Evolutionary conservation across 345 rosid genomes (phyloP), one percentile per base, ranked within the genome.

Genomic region (Corchorus capsularis): DNA sequence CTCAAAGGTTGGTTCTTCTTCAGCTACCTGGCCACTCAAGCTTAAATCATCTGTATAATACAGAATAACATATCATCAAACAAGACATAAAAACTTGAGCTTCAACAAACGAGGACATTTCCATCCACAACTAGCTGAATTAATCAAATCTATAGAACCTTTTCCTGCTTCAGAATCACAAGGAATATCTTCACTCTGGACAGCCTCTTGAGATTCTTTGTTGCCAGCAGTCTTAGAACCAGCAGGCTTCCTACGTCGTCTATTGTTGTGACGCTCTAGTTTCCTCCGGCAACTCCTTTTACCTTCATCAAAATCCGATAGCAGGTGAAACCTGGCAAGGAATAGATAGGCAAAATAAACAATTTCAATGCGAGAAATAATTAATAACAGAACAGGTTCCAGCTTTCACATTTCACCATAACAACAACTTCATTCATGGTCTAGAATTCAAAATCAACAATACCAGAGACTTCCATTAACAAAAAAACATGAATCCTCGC

Each of bases 201-300:
- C 76, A 52, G 73, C 73, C 80, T 76, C 82, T 72, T 74, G 83
- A 61, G 60, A 78, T 79, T 85, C 89, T 78, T 82, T 85, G 50
- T 82, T 85, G 72, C 67, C 69, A 52, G 53, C 78, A 41, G 62
- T 74, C 63, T 78, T 84, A 46, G 94, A 79, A 75, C 83, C 89
- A 41, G 43, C 77, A 56, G 89, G 80, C 82, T 93, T 96, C 77
- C 94, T 91, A 79, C 96, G 83, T 65, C 98, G 76, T 70, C 92
- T 89, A 71, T 85, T 87, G 81, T 96, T 96, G 78, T 96, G 98
- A 35, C 91, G 92, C 91, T 96, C 98, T 75, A 96, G 82, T 86
- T 96, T 96, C 81, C 97, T 87, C 67, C 98, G 82, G 79, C 98
- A 96, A 80, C 99, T 93, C 72, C 97, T 84, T 75, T 93, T 93